Evolutionary conservation across 225 moss, liverwort and hornwort genomes (phyloP), one percentile per base, ranked within the genome.

Genomic region (Pseudoscleropodium purum): DNA sequence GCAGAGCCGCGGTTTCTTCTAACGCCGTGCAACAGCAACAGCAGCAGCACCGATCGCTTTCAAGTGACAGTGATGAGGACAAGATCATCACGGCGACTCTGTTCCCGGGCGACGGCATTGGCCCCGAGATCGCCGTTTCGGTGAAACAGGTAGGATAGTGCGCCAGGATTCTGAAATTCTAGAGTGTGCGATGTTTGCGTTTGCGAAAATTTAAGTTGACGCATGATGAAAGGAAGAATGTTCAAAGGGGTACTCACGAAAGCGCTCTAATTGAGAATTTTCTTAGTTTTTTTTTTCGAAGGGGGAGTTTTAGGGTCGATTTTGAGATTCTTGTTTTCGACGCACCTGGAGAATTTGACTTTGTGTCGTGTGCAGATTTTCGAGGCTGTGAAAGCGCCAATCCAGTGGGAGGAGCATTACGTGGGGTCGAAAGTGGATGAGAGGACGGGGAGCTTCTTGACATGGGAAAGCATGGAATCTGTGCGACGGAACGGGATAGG

Each of bases 381-480:
- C 51, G 92, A 93, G 87, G 99, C 99, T 75, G 96, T 95, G 68
- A 91, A 93, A 83, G 97, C 96, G 51, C 99, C 99, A 57, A 94
- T 99, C 82, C 89, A 92, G 90, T 99, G 99, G 99, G 99, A 99
- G 82, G 96, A 96, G 92, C 95, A 97, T 88, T 95, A 89, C 49
- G 90, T 91, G 6, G 94, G 90, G 36, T 81, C 89, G 57, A 91
- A 94, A 81, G 95, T 99, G 34, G 99, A 99, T 85, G 95, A 94
- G 31, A 96, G 92, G 56, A 99, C 99, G 13, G 99, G 99, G 52
- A 99, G 99, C 90, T 99, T 99, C 84, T 91, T 99, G 47, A 99
- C 99, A 15, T 97, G 96, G 99, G 99, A 99, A 64, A 99, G 99
- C 93, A 99, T 99, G 99, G 97, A 99, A 74, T 97, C 97, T 30